Evolutionary conservation across 2,329 filamentous ascomycete genomes (phyloP).

Genomic region (Lachnellula willkommii): DNA sequence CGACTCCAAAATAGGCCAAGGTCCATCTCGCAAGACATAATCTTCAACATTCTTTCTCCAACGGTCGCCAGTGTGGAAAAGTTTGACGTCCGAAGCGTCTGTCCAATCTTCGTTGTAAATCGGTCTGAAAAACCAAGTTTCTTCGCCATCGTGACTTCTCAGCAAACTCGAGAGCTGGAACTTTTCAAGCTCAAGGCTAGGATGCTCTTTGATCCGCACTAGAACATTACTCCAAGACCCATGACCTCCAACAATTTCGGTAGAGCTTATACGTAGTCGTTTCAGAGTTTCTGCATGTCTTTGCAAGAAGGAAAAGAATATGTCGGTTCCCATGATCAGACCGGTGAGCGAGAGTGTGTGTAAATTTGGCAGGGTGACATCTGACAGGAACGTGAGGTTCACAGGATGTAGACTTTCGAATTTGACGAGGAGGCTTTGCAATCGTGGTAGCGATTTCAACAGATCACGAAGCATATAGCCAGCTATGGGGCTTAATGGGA

Average conservation of each 20-base stretch:
- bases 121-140: constrained; percentile 12
- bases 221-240: constrained; percentile 10
- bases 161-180: constrained; percentile 13
- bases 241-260: background rate
- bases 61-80: background rate
- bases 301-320: constrained; percentile 5
- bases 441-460: background rate
- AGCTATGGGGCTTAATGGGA: background rate
- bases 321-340: background rate
- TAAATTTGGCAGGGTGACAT: background rate
- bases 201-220: background rate
- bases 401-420: constrained; percentile 4
- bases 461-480: background rate
- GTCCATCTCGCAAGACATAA: constrained; percentile 8
- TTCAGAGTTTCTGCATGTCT: background rate
- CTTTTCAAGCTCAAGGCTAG: constrained; percentile 7
- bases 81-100: background rate
- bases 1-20: constrained; percentile 10
- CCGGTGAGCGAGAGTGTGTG: constrained; percentile 4
- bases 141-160: background rate
- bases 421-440: constrained; percentile 8
- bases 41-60: constrained; percentile 12
- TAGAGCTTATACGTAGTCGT: constrained; percentile 5
- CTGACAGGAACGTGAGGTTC: constrained; percentile 1
- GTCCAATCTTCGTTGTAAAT: constrained; percentile 13